Percentiles rank a stretch among this genome's conserved stretches.
Conservation (phyloP, 228 moss, liverwort and hornwort genomes). For the Sphagnum magellanicum region DNA sequence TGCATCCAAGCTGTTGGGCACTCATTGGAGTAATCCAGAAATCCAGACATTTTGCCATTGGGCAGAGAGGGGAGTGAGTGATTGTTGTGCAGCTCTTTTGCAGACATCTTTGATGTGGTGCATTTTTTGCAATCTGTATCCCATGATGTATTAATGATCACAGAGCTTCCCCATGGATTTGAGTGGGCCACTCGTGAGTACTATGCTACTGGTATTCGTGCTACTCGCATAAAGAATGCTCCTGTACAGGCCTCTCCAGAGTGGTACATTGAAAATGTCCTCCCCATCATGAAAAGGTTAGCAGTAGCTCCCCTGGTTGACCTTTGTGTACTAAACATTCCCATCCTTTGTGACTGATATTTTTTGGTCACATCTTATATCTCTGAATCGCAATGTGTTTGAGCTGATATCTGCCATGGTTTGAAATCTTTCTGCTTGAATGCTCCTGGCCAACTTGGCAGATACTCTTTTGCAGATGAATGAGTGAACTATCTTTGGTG, state of each 20-base stretch:
- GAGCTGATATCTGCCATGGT: not conserved
- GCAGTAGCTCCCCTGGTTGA: not conserved
- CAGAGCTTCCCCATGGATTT: constrained; percentile 60
- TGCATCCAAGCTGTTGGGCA: not conserved
- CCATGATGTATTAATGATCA: constrained; percentile 61
- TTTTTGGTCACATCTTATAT: not conserved
- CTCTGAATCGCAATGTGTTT: not conserved
- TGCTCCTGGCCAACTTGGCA: not conserved
- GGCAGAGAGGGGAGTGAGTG: constrained; percentile 14
- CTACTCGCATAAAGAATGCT: constrained; percentile 75
- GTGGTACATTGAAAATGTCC: constrained; percentile 74
- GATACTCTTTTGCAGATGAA: not conserved
- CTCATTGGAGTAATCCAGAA: not conserved
- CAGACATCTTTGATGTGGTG: constrained; percentile 82
- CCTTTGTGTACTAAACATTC: not conserved
- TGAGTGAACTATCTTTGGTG: not conserved
- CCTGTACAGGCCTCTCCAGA: constrained; percentile 67
- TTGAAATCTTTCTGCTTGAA: not conserved
- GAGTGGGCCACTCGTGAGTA: constrained; percentile 86
- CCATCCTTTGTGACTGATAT: not conserved
- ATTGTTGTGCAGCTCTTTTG: constrained; percentile 78
- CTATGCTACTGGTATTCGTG: constrained; percentile 78
- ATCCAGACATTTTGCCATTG: not conserved
- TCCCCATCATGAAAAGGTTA: constrained; percentile 71
- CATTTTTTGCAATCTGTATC: constrained; percentile 66